Conservation (phyloP, 2,329 filamentous ascomycete genomes). For the Epichloe sylvatica region DNA sequence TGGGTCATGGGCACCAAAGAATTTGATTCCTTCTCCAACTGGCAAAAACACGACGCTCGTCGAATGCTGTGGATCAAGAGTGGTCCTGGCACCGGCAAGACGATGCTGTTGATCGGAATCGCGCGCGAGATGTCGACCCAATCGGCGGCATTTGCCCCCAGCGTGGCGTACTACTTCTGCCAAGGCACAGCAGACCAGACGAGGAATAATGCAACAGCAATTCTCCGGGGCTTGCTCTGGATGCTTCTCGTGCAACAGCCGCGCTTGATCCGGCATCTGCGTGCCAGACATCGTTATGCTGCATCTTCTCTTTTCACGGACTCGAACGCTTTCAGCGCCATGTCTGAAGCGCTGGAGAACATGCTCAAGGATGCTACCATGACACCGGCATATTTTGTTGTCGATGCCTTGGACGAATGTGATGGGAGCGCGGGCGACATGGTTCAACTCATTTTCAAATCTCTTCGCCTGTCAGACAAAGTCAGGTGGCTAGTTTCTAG, state of each 20-base stretch:
- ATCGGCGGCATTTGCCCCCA: slow-evolving; percentile 5
- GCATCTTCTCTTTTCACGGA: slow-evolving; percentile 23
- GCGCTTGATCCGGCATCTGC: slow-evolving; percentile 24
- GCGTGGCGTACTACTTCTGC: slow-evolving; percentile 25
- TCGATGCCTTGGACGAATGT: slow-evolving; percentile 38
- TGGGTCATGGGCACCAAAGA: slow-evolving; percentile 7
- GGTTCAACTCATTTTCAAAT: slow-evolving; percentile 23
- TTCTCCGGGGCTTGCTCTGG: slow-evolving; percentile 27
- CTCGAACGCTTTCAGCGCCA: slow-evolving; percentile 21
- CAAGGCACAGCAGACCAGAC: slow-evolving; percentile 20
- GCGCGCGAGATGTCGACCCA: slow-evolving; percentile 12
- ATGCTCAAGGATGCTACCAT: slow-evolving; percentile 27
- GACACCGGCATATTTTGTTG: slow-evolving; percentile 22
- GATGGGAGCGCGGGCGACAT: slow-evolving; percentile 15
- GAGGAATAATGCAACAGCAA: slow-evolving; percentile 20
- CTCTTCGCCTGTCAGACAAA: slow-evolving; percentile 10
- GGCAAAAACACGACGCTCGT: slow-evolving; percentile 11
- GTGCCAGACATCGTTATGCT: slow-evolving; percentile 16
- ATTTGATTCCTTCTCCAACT: slow-evolving; percentile 14
- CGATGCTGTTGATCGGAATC: slow-evolving; percentile 21
- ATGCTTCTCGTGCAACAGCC: slow-evolving; percentile 17
- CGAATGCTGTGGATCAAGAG: slow-evolving; percentile 22
- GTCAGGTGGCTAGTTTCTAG: slow-evolving; percentile 31
- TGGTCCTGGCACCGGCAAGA: slow-evolving; percentile 24
- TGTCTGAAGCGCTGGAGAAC: slow-evolving; percentile 23